Conservation (phyloP, 1,139 yeast species). For the Saccharomyces hybrid region DNA sequence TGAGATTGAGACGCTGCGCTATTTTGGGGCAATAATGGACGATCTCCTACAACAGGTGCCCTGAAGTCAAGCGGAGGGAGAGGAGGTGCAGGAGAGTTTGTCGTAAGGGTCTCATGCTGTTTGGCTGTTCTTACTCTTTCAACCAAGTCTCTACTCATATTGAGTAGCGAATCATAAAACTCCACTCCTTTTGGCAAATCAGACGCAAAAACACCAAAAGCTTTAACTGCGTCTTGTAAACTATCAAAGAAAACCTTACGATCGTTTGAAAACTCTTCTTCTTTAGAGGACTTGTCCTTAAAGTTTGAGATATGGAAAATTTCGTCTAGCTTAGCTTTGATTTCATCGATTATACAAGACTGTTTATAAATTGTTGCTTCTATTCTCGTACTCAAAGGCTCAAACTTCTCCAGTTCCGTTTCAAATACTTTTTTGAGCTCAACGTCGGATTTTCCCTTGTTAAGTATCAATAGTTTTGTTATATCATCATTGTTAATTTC, state of each 20-base stretch:
- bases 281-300: constrained; percentile 32
- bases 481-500: constrained; percentile 80
- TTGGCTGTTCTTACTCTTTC: constrained; percentile 34
- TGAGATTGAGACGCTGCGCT: constrained; percentile 2
- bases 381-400: constrained; percentile 58
- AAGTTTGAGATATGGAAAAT: constrained; percentile 42
- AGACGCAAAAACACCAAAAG: constrained; percentile 50
- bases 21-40: constrained; percentile 11
- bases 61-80: not conserved
- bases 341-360: constrained; percentile 44
- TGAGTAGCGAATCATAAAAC: constrained; percentile 53
- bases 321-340: constrained; percentile 52
- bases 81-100: constrained; percentile 3
- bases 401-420: constrained; percentile 70
- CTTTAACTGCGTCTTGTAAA: constrained; percentile 42
- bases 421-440: constrained; percentile 61
- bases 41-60: not conserved
- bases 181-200: constrained; percentile 56
- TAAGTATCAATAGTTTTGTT: constrained; percentile 64
- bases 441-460: constrained; percentile 49
- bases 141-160: constrained; percentile 35
- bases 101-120: constrained; percentile 8
- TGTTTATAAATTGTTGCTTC: constrained; percentile 64
- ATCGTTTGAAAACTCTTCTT: constrained; percentile 36
- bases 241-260: constrained; percentile 37